These are phyloP conservation scores for Diaporthe australafricana DNA, from an alignment of 2,329 filamentous ascomycete species.

Conservation along the genomic window DNA sequence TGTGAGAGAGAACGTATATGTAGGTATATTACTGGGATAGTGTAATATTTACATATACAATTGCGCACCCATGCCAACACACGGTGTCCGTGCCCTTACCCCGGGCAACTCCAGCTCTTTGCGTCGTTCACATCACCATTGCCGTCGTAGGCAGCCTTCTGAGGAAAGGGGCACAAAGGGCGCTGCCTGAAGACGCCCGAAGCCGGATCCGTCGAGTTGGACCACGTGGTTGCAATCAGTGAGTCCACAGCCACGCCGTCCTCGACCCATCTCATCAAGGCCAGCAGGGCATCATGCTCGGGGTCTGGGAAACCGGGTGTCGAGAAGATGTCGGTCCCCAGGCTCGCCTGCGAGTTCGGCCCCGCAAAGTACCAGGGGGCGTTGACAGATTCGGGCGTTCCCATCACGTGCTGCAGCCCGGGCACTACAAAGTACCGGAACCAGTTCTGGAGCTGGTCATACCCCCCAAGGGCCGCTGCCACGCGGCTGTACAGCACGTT, in stretches of 20 bases:
- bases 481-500: slow-evolving; percentile 49
- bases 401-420: slow-evolving; percentile 61
- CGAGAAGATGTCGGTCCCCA: slow-evolving; percentile 45
- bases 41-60: no score
- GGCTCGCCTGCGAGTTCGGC: slow-evolving; percentile 43
- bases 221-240: slow-evolving; percentile 40
- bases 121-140: slow-evolving; percentile 31
- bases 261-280: slow-evolving; percentile 42
- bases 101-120: slow-evolving; percentile 32
- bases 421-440: slow-evolving; percentile 64
- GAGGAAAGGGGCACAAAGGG: slow-evolving; percentile 44
- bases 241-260: slow-evolving; percentile 36
- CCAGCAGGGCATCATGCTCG: slow-evolving; percentile 46
- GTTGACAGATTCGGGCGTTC: slow-evolving; percentile 41
- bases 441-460: slow-evolving; percentile 54
- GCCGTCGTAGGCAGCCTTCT: slow-evolving; percentile 35
- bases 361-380: slow-evolving; percentile 52
- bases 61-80: no score
- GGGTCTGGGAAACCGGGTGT: slow-evolving; percentile 51
- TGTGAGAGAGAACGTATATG: no score
- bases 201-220: slow-evolving; percentile 28
- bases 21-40: no score
- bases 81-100: background rate
- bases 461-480: slow-evolving; percentile 49
- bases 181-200: slow-evolving; percentile 41